Conservation (phyloP, 352 stramenopile species). For the Phytophthora megakarya region DNA sequence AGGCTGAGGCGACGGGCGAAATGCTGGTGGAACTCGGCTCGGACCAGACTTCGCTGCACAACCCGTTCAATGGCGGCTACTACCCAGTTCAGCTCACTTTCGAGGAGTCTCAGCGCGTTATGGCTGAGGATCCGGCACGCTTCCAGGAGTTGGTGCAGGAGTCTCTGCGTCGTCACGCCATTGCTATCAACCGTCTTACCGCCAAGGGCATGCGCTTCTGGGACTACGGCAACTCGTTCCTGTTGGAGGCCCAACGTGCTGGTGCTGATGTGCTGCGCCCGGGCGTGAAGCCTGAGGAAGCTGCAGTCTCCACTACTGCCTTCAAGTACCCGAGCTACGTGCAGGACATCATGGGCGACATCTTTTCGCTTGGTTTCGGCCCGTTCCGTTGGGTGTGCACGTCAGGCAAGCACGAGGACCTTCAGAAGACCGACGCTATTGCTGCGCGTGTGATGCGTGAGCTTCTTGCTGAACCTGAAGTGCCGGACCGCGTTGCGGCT, state of each 20-base stretch:
- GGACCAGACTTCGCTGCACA: slow-evolving; percentile 91
- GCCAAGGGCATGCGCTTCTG: slow-evolving; percentile 87
- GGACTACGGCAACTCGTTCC: slow-evolving; percentile 92
- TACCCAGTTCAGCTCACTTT: slow-evolving; percentile 87
- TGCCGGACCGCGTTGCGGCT: slow-evolving; percentile 56
- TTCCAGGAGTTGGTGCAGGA: slow-evolving; percentile 86
- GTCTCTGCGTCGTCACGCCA: slow-evolving; percentile 75
- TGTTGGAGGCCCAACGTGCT: slow-evolving; percentile 81
- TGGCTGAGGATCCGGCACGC: slow-evolving; percentile 69
- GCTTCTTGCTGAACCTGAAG: slow-evolving; percentile 54
- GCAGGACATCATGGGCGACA: slow-evolving; percentile 92
- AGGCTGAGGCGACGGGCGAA: slow-evolving; percentile 66
- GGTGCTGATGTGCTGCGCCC: slow-evolving; percentile 71
- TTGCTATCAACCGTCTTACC: slow-evolving; percentile 82
- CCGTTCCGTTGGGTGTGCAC: slow-evolving; percentile 92
- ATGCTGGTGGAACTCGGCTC: slow-evolving; percentile 85
- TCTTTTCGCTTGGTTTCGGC: slow-evolving; percentile 90
- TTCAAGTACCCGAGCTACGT: slow-evolving; percentile 92
- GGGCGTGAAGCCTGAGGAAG: slow-evolving; percentile 47
- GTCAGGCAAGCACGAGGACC: slow-evolving; percentile 61
- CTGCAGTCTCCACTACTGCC: slow-evolving; percentile 70
- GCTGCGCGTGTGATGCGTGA: slow-evolving; percentile 70
- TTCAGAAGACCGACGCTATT: slow-evolving; percentile 82
- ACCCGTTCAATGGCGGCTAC: slow-evolving; percentile 90
- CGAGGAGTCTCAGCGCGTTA: slow-evolving; percentile 82